Percentiles rank a stretch among this genome's conserved stretches.
These are phyloP conservation scores for Lepraria neglecta DNA, from an alignment of 495 filamentous ascomycete genomes.

Conservation along the genomic window DNA sequence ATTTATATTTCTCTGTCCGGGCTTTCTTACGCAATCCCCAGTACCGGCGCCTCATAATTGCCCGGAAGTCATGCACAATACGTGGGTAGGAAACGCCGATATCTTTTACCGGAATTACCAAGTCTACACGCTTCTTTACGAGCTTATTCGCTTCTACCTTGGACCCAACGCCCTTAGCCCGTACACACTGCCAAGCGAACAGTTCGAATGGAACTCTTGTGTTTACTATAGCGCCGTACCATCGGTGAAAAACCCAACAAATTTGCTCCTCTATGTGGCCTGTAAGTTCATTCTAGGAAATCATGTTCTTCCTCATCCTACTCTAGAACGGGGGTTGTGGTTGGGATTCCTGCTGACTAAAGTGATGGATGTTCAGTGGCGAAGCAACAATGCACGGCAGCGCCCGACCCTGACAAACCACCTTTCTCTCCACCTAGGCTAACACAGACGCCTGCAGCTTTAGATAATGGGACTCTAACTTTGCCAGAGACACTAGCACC, in stretches of 20 bases:
- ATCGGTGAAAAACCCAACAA: slow-evolving; percentile 8
- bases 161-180: background rate
- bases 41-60: background rate
- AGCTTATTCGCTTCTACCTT: slow-evolving; percentile 10
- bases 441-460: too few relatives aligned
- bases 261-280: slow-evolving; percentile 2
- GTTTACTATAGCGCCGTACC: background rate
- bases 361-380: too few relatives aligned
- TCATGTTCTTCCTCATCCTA: too few relatives aligned
- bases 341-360: too few relatives aligned
- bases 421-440: too few relatives aligned
- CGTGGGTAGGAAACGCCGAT: background rate
- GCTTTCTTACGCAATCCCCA: background rate
- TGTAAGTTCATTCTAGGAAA: background rate
- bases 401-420: too few relatives aligned
- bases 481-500: too few relatives aligned
- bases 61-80: background rate
- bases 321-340: too few relatives aligned
- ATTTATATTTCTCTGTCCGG: slow-evolving; percentile 9
- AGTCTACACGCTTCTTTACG: slow-evolving; percentile 4
- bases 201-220: slow-evolving; percentile 7
- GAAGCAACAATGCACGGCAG: too few relatives aligned
- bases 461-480: too few relatives aligned
- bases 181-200: slow-evolving; percentile 2
- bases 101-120: slow-evolving; percentile 6